These are phyloP conservation scores for Neurospora pannonica DNA, from an alignment of 495 filamentous ascomycete genomes.

Conservation along the genomic window DNA sequence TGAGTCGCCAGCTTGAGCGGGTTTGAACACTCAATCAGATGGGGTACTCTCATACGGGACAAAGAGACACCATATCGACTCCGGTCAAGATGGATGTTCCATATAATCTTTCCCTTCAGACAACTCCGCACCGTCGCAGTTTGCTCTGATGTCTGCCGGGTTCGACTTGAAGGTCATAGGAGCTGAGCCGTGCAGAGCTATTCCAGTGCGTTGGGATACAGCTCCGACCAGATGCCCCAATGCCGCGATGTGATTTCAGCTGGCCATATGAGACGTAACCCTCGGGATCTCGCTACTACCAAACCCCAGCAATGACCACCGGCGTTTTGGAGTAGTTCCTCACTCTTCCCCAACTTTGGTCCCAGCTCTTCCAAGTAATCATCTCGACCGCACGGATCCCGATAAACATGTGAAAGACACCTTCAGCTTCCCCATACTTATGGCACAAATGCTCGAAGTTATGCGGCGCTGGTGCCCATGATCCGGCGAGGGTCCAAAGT, in stretches of 20 bases:
- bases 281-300: neutral
- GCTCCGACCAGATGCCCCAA: neutral
- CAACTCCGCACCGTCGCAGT: neutral
- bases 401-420: neutral
- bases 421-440: neutral
- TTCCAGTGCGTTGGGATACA: neutral
- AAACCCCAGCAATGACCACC: neutral
- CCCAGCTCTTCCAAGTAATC: neutral
- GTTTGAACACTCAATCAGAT: neutral
- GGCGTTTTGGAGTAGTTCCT: neutral
- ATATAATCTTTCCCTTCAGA: neutral
- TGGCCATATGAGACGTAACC: neutral
- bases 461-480: neutral
- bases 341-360: neutral
- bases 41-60: neutral
- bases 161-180: neutral
- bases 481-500: neutral
- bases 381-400: neutral
- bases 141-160: neutral
- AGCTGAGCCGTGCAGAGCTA: neutral
- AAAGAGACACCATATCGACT: neutral
- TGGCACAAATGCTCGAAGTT: neutral
- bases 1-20: neutral
- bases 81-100: neutral
- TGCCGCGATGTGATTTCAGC: neutral